Base-by-base conservation (phyloP, 768 basidiomycete species). In the Russula sp. region DNA sequence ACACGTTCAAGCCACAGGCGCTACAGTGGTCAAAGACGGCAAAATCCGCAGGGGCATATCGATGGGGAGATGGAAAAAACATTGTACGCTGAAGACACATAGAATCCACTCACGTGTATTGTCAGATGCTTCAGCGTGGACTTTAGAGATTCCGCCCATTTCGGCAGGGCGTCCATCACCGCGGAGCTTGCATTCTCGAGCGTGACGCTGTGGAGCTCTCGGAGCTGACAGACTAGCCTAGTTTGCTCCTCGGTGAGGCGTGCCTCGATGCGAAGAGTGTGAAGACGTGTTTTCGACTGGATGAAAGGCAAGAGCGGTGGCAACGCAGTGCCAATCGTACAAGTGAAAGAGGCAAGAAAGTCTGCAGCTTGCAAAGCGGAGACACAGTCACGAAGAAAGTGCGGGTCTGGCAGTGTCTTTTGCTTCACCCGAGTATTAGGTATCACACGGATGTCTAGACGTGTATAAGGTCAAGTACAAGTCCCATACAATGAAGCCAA, bases 121-220 rank as follows among this genome's bases (percentile, higher is more conserved):
- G 83, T 83, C 65, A 91, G 73, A 35, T 73, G 77, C 2, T 75
- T 77, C 66, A 88, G 72, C 1, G 79, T 81, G 29, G 65, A 69
- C 47, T 72, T 72, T 51, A 85, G 69, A 32, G 68, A 68, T 7
- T 67, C 67, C 2, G 76, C 70, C 88, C 89, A 90, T 22, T 65
- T 70, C 10, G 88, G 85, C 20, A 91, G 68, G 7, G 75, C 65
- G 68, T 86, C 79, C 56, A 86, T 73, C 22, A 86, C 71, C 65
- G 79, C 81, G 83, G 84, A 85, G 3, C 82, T 82, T n/a, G 83
- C 81, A 54, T 72, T 76, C 53, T 88, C 83, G 32, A 90, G 72
- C 6, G 78, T 73, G 16, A 91, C 66, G 25, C 69, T 75, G 11
- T 75, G 75, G 36, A 88, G 69, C 0, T 70, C 71, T 20, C 63